Evolutionary conservation across 169 alveolate genomes (phyloP), one percentile per base, ranked within the genome.

Genomic region (Plasmodium adleri): DNA sequence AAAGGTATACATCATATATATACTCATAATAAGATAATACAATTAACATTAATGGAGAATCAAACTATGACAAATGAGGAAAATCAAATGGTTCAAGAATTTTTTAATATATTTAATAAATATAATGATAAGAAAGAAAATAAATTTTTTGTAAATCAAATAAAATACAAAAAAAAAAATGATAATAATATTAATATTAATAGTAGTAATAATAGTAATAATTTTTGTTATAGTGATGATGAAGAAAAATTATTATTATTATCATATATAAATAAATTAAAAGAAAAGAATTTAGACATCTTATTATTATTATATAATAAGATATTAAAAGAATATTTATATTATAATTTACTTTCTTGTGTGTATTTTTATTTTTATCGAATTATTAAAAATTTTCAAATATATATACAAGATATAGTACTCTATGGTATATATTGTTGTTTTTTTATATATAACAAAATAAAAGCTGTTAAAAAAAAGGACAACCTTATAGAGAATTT

Each of bases 11-110:
- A 83, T n/a, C 91, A 83, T 56, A 83, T 83, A 39, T 63, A 83
- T 54, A 83, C 91, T 1, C 91, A 83, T 56, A 83, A 83, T 22
- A 83, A 83, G 32, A 83, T 83, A 15, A 83, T 83, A 39, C 58
- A 54, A 28, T 54, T 83, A 49, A 83, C 91, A 10, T 39, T 83
- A 52, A 63, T 83, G 66, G 56, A 49, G 47, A 43, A 52, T 17
- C 64, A 68, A 28, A 13, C 1, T 43, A 28, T 24, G 66, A 32
- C 0, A 2, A 28, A 54, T 12, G 62, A 58, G 1, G 62, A 49
- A 20, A 45, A 49, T 20, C 0, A 26, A 3, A 15, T 62, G n/a
- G 1, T 63, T 50, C 1, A 8, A 28, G 70, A 62, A 8, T 26
- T 83, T 60, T 68, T 58, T 56, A 56, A 72, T 26, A 58, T 26